phyloP scores from a whole-genome alignment of 148 eudicot genomes.

The Cornus kousa region DNA sequence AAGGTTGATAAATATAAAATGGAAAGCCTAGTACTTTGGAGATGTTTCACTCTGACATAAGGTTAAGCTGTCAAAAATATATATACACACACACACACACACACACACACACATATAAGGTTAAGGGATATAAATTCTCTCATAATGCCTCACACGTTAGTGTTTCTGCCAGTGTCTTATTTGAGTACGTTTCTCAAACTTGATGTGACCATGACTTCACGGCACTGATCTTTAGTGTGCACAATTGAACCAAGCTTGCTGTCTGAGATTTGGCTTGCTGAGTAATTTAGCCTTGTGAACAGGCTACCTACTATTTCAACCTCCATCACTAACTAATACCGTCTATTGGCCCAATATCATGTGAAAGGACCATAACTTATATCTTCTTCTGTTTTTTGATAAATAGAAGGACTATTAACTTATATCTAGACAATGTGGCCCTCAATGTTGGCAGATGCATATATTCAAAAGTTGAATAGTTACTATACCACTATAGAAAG shows the following conservation, averaged over 20 bases:
- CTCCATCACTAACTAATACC: background rate
- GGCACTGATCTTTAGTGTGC: background rate
- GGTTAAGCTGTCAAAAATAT: background rate
- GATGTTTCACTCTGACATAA: background rate
- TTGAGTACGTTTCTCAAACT: background rate
- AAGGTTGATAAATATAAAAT: background rate
- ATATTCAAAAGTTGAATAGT: background rate
- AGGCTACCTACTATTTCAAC: background rate
- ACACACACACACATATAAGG: no score
- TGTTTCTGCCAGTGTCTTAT: background rate
- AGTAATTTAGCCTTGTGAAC: background rate
- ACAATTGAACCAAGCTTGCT: background rate
- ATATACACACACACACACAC: no score
- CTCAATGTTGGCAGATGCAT: no score
- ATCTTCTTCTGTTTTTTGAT: no score
- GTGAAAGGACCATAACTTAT: background rate
- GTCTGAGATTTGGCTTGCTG: background rate
- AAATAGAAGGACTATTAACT: no score
- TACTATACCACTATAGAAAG: background rate
- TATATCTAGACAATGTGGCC: no score
- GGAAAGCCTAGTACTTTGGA: background rate
- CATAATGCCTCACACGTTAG: background rate
- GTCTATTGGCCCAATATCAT: background rate
- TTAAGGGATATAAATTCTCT: background rate
- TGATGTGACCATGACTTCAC: background rate